phyloP scores from a whole-genome alignment of 1,284 basidiomycete genomes.

The Ceratobasidium sp. region DNA sequence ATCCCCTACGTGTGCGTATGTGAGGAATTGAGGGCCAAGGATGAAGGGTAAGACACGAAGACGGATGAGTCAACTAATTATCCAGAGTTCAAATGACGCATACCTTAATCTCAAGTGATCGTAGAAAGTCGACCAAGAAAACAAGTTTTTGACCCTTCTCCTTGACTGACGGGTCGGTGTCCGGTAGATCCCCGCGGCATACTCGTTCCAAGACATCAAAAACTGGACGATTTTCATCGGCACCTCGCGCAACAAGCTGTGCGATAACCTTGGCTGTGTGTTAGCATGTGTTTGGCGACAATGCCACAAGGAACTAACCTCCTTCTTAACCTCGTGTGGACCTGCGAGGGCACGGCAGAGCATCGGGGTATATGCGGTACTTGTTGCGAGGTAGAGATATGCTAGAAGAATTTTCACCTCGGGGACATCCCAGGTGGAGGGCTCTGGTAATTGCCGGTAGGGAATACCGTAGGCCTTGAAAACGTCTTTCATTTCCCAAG shows the following conservation, averaged over 20 bases:
- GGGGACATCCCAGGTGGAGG: slow-evolving; percentile 88
- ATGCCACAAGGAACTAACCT: too few relatives aligned
- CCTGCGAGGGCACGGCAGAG: slow-evolving; percentile 82
- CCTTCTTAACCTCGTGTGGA: slow-evolving; percentile 54
- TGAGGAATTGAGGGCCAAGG: too few relatives aligned
- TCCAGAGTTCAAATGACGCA: background rate
- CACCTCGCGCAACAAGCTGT: slow-evolving; percentile 70
- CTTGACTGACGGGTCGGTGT: slow-evolving; percentile 75
- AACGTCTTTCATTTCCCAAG: slow-evolving; percentile 80
- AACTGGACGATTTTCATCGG: slow-evolving; percentile 66
- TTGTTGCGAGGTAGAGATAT: slow-evolving; percentile 88
- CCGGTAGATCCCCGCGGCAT: slow-evolving; percentile 68
- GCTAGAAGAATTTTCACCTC: slow-evolving; percentile 91
- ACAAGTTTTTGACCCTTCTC: slow-evolving; percentile 60
- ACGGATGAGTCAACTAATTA: too few relatives aligned
- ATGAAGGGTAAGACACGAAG: too few relatives aligned
- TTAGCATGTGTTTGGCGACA: too few relatives aligned
- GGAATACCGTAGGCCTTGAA: slow-evolving; percentile 85
- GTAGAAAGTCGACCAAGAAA: background rate
- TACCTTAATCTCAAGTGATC: background rate
- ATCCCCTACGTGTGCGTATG: slow-evolving; percentile 61
- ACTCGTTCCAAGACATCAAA: slow-evolving; percentile 75
- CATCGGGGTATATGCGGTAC: slow-evolving; percentile 81
- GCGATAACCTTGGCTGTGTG: slow-evolving; percentile 55
- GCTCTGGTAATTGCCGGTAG: slow-evolving; percentile 80